phyloP scores from a whole-genome alignment of 345 rosid species.

The Salix viminalis region DNA sequence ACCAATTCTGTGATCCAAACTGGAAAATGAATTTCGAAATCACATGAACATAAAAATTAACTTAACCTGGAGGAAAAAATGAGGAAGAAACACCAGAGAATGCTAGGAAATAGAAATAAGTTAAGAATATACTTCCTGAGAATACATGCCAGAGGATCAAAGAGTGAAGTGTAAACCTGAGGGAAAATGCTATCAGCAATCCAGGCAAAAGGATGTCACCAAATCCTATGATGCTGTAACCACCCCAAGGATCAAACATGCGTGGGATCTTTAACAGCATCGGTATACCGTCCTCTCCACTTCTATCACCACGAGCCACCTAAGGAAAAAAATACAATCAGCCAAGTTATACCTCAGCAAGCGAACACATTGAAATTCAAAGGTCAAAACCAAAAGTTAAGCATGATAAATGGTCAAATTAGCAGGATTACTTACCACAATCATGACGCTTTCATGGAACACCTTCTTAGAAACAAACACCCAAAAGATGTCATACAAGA shows the following conservation, averaged over 20 bases:
- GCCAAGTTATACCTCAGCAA: constrained; percentile 7
- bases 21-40: neutral
- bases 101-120: neutral
- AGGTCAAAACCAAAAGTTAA: neutral
- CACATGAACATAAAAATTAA: neutral
- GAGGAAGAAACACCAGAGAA: neutral
- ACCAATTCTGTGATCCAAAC: neutral
- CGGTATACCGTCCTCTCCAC: constrained; percentile 97
- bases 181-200: constrained; percentile 78
- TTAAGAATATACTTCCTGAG: neutral
- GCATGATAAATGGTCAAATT: neutral
- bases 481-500: constrained; percentile 97
- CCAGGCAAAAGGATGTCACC: constrained; percentile 99
- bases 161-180: constrained; percentile 49
- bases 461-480: constrained; percentile 90
- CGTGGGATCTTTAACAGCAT: constrained; percentile 96
- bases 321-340: constrained; percentile 23
- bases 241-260: constrained; percentile 99
- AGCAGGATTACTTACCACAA: constrained; percentile 63
- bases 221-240: constrained; percentile 94
- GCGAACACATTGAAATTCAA: neutral
- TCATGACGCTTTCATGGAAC: constrained; percentile 98
- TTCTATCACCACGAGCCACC: constrained; percentile 97
- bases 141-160: neutral
- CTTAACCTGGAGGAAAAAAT: neutral